These are phyloP conservation scores for Pharus latifolius DNA, from an alignment of 176 grass and related monocot species.

Conservation along the genomic window DNA sequence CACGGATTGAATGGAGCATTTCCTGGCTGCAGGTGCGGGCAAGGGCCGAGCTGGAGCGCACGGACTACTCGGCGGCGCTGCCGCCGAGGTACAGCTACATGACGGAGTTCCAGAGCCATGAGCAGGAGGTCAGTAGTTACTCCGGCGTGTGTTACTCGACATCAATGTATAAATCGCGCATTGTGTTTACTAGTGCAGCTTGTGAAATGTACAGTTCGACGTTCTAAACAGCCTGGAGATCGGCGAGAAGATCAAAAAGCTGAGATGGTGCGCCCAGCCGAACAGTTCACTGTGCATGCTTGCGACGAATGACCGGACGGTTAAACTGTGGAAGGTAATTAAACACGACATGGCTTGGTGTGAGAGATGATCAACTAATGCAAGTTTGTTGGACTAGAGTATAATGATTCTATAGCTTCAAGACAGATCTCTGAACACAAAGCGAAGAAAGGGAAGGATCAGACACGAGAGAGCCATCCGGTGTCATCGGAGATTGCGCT, in stretches of 20 bases:
- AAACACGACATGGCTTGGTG: neutral
- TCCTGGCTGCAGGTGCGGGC: neutral
- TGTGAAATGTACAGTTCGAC: conserved; percentile 33
- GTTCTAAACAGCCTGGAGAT: conserved; percentile 47
- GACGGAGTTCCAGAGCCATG: conserved; percentile 57
- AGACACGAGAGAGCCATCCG: neutral
- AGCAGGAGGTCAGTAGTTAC: conserved; percentile 16
- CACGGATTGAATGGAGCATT: neutral
- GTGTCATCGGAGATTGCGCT: neutral
- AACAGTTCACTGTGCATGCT: conserved; percentile 41
- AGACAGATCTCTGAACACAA: conserved; percentile 17
- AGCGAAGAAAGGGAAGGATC: neutral
- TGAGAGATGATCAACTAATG: too few relatives aligned
- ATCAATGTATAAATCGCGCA: neutral
- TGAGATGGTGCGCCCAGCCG: conserved; percentile 37
- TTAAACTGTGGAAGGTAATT: conserved; percentile 59
- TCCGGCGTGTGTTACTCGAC: neutral
- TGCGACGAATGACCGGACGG: conserved; percentile 40
- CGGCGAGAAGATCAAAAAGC: conserved; percentile 41
- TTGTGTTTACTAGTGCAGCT: neutral
- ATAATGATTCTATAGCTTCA: neutral
- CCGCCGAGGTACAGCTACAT: conserved; percentile 33
- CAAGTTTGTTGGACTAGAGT: neutral
- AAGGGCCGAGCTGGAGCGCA: conserved; percentile 19
- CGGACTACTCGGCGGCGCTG: neutral